Evolutionary conservation across 177 flowering plant genomes (phyloP), one percentile per base, ranked within the genome.

Genomic region (Telopea speciosissima): DNA sequence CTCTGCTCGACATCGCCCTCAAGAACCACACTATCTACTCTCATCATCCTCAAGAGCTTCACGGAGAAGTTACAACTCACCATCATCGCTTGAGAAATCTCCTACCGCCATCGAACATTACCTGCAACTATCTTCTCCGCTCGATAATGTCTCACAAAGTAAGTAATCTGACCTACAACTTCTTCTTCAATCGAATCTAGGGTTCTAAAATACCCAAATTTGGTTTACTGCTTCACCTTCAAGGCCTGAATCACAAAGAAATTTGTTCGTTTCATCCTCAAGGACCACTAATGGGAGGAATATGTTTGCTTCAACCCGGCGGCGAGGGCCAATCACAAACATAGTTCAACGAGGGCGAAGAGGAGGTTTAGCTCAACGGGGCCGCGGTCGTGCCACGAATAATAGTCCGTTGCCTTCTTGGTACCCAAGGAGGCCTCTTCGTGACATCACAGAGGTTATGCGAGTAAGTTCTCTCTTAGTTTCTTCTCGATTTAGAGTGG

Each of bases 401-500:
- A 69, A 64, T 13, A 79, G 81, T 44, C 70, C 79, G 26, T 73
- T 92, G 69, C 97, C 94, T 19, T 70, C 86, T 75, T 90, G 92
- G 96, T 90, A 89, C 72, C 96, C 92, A 6, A 83, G 97, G 72
- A 84, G 80, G n/a, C n/a, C n/a, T n/a, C n/a, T n/a, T n/a, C n/a
- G n/a, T n/a, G n/a, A n/a, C n/a, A n/a, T n/a, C n/a, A 91, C 91
- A 58, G 78, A 75, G 23, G 71, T 90, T 71, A 82, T 82, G 11
- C 74, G 83, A 82, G 96, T 90, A 83, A 75, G 42, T 45, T 40
- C 28, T 24, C 10, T 61, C 24, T 24, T n/a, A 9, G 17, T 24
- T 60, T 54, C 62, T 36, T 24, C 42, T 62, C 17, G 24, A 36
- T 69, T 8, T 44, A 13, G 49, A 44, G 49, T 3, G 49, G 14